Conservation (phyloP, 2,329 filamentous ascomycete genomes). For the Exophiala viscosa region DNA sequence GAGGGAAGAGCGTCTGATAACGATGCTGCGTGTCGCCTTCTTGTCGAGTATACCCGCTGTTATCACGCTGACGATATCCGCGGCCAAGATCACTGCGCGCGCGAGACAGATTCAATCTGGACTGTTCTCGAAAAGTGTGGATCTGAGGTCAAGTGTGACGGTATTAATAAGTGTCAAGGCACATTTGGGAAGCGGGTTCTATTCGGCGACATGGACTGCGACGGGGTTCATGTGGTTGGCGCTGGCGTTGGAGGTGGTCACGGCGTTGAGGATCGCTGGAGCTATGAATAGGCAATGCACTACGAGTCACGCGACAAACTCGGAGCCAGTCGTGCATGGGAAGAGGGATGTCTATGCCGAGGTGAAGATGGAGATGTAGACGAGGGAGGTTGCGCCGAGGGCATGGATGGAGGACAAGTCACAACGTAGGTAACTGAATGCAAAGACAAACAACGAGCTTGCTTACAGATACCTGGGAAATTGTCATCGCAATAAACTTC, state of each 20-base stretch:
- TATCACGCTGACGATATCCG: slow-evolving; percentile 2
- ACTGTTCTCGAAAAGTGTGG: not conserved
- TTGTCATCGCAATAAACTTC: too few species aligned
- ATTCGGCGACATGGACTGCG: not conserved
- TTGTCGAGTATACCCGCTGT: not conserved
- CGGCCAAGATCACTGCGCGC: slow-evolving; percentile 5
- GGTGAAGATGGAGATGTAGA: too few species aligned
- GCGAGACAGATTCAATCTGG: not conserved
- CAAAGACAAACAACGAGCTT: too few species aligned
- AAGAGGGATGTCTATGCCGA: too few species aligned
- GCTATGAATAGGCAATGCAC: not conserved
- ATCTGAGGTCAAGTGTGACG: not conserved
- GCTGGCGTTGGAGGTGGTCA: not conserved
- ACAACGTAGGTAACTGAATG: too few species aligned
- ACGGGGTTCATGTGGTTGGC: slow-evolving; percentile 2
- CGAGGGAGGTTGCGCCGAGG: too few species aligned
- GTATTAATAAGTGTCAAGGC: not conserved
- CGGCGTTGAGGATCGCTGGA: slow-evolving; percentile 3
- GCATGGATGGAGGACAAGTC: too few species aligned
- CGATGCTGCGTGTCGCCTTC: slow-evolving; percentile 4
- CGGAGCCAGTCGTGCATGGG: too few species aligned
- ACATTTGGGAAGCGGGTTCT: slow-evolving; percentile 1
- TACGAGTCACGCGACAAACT: too few species aligned
- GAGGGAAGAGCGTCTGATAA: not conserved
- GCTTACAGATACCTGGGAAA: too few species aligned